Conservation (phyloP, 495 filamentous ascomycete species). For the Aspergillus panamensis region DNA sequence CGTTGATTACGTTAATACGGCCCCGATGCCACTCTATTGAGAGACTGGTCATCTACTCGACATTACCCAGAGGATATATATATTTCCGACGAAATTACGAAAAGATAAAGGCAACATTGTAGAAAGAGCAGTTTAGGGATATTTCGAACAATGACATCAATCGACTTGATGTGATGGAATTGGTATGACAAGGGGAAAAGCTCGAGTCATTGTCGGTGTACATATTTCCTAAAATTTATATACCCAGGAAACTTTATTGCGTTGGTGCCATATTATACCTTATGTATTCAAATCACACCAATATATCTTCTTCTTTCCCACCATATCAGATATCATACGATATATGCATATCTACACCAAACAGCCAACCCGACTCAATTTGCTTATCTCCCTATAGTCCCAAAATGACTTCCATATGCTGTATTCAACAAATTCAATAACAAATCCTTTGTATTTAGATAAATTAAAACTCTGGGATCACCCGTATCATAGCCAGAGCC, state of each 20-base stretch:
- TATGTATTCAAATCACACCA: too few relatives aligned
- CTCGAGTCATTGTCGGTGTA: not conserved
- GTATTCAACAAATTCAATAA: not conserved
- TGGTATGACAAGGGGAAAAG: not conserved
- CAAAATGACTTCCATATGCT: not conserved
- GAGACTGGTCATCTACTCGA: slow-evolving; percentile 52
- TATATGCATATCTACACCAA: not conserved
- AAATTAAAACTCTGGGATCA: too few relatives aligned
- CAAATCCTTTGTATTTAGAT: too few relatives aligned
- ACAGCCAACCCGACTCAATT: not conserved
- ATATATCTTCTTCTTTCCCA: too few relatives aligned
- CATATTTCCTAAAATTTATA: not conserved
- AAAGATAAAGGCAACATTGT: not conserved
- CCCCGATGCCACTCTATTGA: slow-evolving; percentile 28
- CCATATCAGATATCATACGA: too few relatives aligned
- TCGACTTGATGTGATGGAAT: not conserved
- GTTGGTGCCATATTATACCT: too few relatives aligned
- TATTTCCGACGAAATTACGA: not conserved
- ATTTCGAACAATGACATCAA: not conserved
- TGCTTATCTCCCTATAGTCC: too few relatives aligned
- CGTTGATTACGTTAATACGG: slow-evolving; percentile 39
- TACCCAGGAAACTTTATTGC: not conserved
- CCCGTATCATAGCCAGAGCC: too few relatives aligned
- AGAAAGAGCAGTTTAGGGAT: not conserved
- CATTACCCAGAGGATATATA: not conserved